phyloP scores from a whole-genome alignment of 1,284 basidiomycete genomes.

The Puccinia polysora region DNA sequence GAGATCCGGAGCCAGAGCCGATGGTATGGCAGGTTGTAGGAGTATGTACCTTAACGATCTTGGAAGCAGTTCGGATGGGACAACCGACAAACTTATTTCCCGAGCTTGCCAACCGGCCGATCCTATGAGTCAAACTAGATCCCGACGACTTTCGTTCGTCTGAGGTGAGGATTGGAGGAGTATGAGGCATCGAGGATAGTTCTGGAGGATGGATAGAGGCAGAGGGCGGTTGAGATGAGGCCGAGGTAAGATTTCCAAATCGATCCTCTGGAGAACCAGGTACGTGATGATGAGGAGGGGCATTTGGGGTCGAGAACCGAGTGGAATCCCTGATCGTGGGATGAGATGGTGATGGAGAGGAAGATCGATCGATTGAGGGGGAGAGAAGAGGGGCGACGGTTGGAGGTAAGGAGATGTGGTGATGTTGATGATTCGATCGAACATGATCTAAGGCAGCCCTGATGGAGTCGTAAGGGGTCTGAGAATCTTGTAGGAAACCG shows the following conservation, averaged over 20 bases:
- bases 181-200: no score
- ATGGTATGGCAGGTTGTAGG: no score
- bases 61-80: no score
- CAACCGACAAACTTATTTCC: no score
- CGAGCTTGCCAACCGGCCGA: no score
- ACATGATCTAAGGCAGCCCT: slow-evolving; percentile 6
- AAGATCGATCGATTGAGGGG: neutral
- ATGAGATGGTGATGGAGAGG: neutral
- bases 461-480: slow-evolving; percentile 50
- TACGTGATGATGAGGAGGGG: slow-evolving; percentile 4
- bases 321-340: slow-evolving; percentile 21
- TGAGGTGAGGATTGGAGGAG: no score
- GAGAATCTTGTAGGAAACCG: slow-evolving; percentile 71
- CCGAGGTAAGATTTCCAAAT: neutral
- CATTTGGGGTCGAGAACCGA: neutral
- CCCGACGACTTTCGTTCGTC: no score
- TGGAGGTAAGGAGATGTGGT: neutral
- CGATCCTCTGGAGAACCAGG: neutral
- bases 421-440: neutral
- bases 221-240: neutral
- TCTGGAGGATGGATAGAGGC: no score
- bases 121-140: no score
- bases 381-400: neutral
- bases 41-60: no score
- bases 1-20: no score